Conservation (phyloP, 306 rosid genomes). For the Begonia peltatifolia region DNA sequence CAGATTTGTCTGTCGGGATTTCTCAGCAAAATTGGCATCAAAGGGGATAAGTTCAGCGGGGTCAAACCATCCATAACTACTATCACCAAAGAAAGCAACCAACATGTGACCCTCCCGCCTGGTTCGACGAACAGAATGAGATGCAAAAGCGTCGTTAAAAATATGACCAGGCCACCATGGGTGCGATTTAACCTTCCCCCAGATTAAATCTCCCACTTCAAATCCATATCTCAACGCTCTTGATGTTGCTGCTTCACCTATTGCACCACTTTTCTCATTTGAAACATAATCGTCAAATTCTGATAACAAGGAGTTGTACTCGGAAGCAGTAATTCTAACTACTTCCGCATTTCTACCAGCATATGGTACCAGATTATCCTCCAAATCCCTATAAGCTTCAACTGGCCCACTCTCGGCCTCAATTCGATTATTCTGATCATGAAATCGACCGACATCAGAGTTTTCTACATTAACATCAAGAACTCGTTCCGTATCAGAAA, state of each 20-base stretch:
- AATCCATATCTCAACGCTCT: conserved; percentile 53
- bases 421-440: conserved; percentile 2
- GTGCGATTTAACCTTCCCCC: conserved; percentile 98
- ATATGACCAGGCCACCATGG: conserved; percentile 99
- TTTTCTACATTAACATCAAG: conserved; percentile 11
- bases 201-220: conserved; percentile 83
- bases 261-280: conserved; percentile 39
- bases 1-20: conserved; percentile 55
- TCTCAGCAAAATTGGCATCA: conserved; percentile 54
- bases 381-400: conserved; percentile 5
- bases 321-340: conserved; percentile 17
- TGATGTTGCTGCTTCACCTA: conserved; percentile 23
- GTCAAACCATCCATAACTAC: conserved; percentile 98
- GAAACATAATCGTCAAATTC: conserved; percentile 81
- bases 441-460: conserved; percentile 11
- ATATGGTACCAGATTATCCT: conserved; percentile 3
- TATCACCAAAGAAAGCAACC: conserved; percentile 94
- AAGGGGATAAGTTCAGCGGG: conserved; percentile 73
- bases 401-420: conserved; percentile 10
- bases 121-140: conserved; percentile 58
- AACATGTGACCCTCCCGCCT: conserved; percentile 64
- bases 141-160: conserved; percentile 57
- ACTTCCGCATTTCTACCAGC: conserved; percentile 6
- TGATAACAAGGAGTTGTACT: conserved; percentile 32
- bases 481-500: conserved; percentile 9